Evolutionary conservation across 768 basidiomycete genomes (phyloP), one percentile per base, ranked within the genome.

Genomic region (Mycena rosella): DNA sequence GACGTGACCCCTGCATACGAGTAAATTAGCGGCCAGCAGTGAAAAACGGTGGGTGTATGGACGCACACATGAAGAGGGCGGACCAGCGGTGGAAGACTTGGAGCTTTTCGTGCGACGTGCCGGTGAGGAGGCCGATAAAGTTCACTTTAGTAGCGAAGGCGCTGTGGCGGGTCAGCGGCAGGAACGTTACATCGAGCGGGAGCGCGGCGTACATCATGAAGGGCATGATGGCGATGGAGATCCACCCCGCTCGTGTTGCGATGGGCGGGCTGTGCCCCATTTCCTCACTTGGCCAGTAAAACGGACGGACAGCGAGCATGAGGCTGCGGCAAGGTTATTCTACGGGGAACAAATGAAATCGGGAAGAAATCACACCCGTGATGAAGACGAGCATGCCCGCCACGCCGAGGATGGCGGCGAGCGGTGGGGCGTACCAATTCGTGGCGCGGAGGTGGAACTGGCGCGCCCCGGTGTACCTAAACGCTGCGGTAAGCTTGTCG

Each of bases 31-130:
- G 5, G 10, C 9, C 17, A 40, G 38, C 38, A 15, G 38, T 40
- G 17, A 40, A 40, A 40, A 7, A 38, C 34, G 29, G 22, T 32
- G 2, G 52, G 32, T 22, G 14, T 20, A 8, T 11, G 18, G 57
- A 71, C 77, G 8, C 66, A 80, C 79, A 80, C 79, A 80, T 80
- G 34, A 80, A 59, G 44, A 72, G 48, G 9, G 78, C 77, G 0
- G 75, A 60, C 79, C 79, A 80, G 30, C 78, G 77, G 65, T 82
- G 81, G 63, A 75, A 78, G 9, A 80, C 78, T 66, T 82, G 80
- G 13, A 80, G 75, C 49, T 78, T 78, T 65, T 81, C 80, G 70
- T 81, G 79, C 36, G 79, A 77, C 1, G 74, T 73, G 42, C 75
- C 74, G 8, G 78, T 77, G 26, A 81, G 48, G 22, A 78, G 48